Percentiles rank a stretch among this genome's conserved stretches.
Conservation (phyloP, 345 rosid genomes). For the Lagerstroemia speciosa region DNA sequence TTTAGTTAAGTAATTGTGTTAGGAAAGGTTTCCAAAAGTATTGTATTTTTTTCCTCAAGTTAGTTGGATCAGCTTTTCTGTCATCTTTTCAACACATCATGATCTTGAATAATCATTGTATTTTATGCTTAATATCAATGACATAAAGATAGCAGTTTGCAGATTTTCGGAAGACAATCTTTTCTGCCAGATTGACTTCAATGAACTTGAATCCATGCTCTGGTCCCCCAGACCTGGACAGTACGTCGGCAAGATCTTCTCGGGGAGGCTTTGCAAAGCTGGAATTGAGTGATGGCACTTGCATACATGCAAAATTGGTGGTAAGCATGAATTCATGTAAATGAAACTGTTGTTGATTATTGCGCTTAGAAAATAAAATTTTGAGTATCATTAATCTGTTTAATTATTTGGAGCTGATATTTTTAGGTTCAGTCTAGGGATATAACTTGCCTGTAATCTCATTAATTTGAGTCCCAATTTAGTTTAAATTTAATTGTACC, state of each 20-base stretch:
- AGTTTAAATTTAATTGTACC: neutral
- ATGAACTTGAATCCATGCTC: slow-evolving; percentile 60
- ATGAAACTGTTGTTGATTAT: neutral
- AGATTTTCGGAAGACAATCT: slow-evolving; percentile 55
- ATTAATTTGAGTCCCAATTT: neutral
- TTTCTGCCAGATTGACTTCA: slow-evolving; percentile 58
- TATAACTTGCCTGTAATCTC: neutral
- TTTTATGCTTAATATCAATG: neutral
- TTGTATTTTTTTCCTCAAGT: neutral
- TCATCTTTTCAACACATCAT: neutral
- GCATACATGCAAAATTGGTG: slow-evolving; percentile 73
- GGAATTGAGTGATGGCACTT: slow-evolving; percentile 66
- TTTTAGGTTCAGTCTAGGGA: neutral
- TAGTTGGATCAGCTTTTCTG: neutral
- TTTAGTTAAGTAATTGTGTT: too few species aligned
- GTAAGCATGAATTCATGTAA: slow-evolving; percentile 33
- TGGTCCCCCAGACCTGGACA: slow-evolving; percentile 30
- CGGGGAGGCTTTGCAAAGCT: slow-evolving; percentile 55
- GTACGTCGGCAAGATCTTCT: slow-evolving; percentile 29
- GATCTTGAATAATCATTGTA: neutral
- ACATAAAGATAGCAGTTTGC: slow-evolving; percentile 40
- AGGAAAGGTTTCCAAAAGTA: too few species aligned
- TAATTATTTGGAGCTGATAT: neutral
- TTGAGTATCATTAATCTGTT: neutral
- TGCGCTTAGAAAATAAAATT: neutral